phyloP scores from a whole-genome alignment of 139 green algal genomes.

The Dunaliella sp. region DNA sequence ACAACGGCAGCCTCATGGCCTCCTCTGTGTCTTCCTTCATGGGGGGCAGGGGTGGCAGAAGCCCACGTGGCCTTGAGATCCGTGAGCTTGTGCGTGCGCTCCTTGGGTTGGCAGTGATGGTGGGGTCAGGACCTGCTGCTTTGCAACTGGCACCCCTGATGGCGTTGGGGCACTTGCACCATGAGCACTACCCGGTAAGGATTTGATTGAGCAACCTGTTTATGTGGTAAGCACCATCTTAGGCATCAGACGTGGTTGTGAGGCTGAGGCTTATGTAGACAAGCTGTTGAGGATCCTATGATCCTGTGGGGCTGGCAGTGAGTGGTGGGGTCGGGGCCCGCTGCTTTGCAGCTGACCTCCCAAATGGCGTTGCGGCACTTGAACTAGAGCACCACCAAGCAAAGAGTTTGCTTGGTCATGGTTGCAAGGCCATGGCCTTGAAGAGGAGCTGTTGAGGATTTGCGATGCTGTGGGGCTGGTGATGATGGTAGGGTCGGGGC shows the following conservation, averaged over 20 bases:
- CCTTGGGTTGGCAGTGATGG: not conserved
- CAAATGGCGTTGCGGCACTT: constrained; percentile 68
- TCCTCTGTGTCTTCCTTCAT: not conserved
- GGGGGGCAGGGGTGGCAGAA: not conserved
- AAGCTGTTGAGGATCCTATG: no score
- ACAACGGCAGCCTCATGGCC: not conserved
- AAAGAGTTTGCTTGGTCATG: no score
- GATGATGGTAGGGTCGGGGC: not conserved
- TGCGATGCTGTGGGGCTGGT: no score
- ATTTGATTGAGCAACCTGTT: no score
- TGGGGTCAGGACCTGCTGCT: not conserved
- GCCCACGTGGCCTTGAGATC: not conserved
- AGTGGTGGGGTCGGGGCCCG: not conserved
- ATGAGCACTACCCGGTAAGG: constrained; percentile 44
- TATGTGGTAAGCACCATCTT: no score
- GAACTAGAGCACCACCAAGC: constrained; percentile 48
- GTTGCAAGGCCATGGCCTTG: no score
- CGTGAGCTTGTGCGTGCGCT: constrained; percentile 1
- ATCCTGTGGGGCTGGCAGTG: no score
- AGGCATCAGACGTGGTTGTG: no score
- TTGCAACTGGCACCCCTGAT: constrained; percentile 35
- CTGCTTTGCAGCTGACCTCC: not conserved
- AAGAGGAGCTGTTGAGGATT: no score
- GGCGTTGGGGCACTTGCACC: constrained; percentile 64
- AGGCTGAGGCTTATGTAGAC: no score